phyloP scores from a whole-genome alignment of 2,329 filamentous ascomycete species.

The Apiospora aurea region DNA sequence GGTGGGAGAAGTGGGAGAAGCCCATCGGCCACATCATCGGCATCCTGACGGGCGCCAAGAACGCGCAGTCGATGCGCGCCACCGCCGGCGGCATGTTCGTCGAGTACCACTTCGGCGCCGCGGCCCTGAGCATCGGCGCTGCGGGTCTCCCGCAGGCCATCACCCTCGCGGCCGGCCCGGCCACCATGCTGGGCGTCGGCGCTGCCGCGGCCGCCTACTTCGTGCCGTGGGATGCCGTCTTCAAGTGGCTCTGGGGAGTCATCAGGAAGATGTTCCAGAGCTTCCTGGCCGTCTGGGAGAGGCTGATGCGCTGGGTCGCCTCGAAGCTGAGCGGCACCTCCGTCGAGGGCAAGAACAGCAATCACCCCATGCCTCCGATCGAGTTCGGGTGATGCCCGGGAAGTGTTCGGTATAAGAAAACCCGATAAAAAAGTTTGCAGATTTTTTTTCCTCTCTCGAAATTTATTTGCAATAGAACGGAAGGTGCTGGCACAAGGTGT shows the following conservation, averaged over 20 bases:
- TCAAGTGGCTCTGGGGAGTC: constrained; percentile 26
- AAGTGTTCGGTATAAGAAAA: too few species aligned
- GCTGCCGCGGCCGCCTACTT: constrained; percentile 24
- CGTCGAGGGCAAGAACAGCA: neutral
- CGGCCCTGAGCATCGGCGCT: constrained; percentile 23
- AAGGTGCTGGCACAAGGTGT: neutral
- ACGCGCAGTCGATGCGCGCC: constrained; percentile 23
- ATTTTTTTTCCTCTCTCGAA: neutral
- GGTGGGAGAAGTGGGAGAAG: constrained; percentile 22
- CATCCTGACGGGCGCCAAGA: constrained; percentile 25
- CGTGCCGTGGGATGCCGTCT: constrained; percentile 26
- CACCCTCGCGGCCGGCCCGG: constrained; percentile 23
- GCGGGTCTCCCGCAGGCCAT: constrained; percentile 22
- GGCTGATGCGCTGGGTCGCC: constrained; percentile 22
- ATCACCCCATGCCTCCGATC: neutral
- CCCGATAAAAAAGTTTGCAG: neutral
- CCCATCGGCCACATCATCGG: constrained; percentile 26
- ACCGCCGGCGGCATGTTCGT: constrained; percentile 26
- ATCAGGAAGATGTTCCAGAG: constrained; percentile 21
- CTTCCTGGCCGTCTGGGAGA: constrained; percentile 23
- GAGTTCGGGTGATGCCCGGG: neutral
- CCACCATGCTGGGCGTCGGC: constrained; percentile 23
- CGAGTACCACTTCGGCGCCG: constrained; percentile 26
- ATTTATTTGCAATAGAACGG: neutral
- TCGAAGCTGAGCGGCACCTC: constrained; percentile 2